Conservation (phyloP, 1,139 yeast genomes). For the Kurtzmaniella quercitrusa region DNA sequence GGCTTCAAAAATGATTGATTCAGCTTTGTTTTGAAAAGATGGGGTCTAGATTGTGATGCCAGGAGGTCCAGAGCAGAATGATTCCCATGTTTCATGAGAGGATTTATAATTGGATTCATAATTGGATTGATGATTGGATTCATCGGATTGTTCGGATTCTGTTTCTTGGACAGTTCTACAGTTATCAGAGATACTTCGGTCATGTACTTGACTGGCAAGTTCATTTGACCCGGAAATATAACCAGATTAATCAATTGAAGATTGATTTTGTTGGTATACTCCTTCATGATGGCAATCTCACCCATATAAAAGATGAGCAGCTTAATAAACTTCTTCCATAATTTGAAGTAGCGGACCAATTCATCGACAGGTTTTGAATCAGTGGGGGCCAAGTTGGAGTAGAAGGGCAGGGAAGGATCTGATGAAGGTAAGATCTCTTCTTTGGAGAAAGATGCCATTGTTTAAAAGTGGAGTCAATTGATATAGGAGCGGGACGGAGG, state of each 20-base stretch:
- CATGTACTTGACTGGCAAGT: slow-evolving; percentile 22
- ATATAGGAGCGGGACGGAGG: background rate
- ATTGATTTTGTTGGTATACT: slow-evolving; percentile 63
- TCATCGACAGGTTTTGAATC: slow-evolving; percentile 48
- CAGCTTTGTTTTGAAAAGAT: slow-evolving; percentile 32
- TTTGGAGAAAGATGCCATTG: slow-evolving; percentile 16
- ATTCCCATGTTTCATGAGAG: slow-evolving; percentile 1
- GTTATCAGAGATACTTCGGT: slow-evolving; percentile 14
- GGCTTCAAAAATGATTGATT: slow-evolving; percentile 18
- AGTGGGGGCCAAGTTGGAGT: slow-evolving; percentile 33
- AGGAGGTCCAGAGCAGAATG: slow-evolving; percentile 5
- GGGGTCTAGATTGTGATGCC: slow-evolving; percentile 18
- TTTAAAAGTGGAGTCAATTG: background rate
- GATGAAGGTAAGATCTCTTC: slow-evolving; percentile 33
- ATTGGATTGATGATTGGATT: background rate
- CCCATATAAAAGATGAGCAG: slow-evolving; percentile 58
- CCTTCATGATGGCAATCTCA: slow-evolving; percentile 61
- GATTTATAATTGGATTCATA: background rate
- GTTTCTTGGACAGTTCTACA: slow-evolving; percentile 10
- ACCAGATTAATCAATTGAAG: slow-evolving; percentile 58
- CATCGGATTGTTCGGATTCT: background rate
- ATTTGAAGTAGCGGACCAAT: slow-evolving; percentile 54
- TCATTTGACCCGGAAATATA: slow-evolving; percentile 49
- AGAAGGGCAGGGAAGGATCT: slow-evolving; percentile 37
- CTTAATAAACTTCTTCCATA: slow-evolving; percentile 67